phyloP scores from a whole-genome alignment of 352 stramenopile species.

The Phytopythium boreale region DNA sequence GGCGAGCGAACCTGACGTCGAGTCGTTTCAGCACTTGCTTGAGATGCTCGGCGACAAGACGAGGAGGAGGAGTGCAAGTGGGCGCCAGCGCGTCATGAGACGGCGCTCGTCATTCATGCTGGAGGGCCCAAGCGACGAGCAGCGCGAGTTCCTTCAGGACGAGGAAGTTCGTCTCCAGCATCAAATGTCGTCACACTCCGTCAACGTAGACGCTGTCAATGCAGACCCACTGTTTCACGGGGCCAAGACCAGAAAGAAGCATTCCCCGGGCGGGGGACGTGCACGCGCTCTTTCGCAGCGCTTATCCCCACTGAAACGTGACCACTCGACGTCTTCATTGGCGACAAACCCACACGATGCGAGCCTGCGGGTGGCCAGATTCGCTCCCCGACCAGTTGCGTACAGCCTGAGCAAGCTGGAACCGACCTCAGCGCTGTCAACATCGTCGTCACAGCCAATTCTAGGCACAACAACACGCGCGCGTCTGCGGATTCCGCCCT shows the following conservation, averaged over 20 bases:
- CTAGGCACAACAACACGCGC: background rate
- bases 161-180: slow-evolving; percentile 31
- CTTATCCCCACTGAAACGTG: slow-evolving; percentile 21
- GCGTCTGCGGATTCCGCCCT: background rate
- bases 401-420: slow-evolving; percentile 54
- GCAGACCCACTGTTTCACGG: background rate
- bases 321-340: background rate
- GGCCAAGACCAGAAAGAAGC: background rate
- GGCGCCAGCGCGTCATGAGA: slow-evolving; percentile 1
- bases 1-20: slow-evolving; percentile 2
- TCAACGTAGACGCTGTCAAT: background rate
- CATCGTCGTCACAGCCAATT: background rate
- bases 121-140: slow-evolving; percentile 20
- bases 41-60: slow-evolving; percentile 30
- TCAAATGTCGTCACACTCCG: background rate
- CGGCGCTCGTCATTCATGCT: slow-evolving; percentile 29
- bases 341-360: slow-evolving; percentile 9
- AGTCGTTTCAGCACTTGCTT: slow-evolving; percentile 51
- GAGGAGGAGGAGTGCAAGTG: slow-evolving; percentile 12
- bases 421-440: background rate
- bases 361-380: slow-evolving; percentile 25
- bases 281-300: background rate
- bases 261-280: background rate
- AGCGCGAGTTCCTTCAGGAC: slow-evolving; percentile 47
- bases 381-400: slow-evolving; percentile 29